Evolutionary conservation across 495 filamentous ascomycete species (phyloP), one percentile per base, ranked within the genome.

Genomic region (Oidiodendron maius): DNA sequence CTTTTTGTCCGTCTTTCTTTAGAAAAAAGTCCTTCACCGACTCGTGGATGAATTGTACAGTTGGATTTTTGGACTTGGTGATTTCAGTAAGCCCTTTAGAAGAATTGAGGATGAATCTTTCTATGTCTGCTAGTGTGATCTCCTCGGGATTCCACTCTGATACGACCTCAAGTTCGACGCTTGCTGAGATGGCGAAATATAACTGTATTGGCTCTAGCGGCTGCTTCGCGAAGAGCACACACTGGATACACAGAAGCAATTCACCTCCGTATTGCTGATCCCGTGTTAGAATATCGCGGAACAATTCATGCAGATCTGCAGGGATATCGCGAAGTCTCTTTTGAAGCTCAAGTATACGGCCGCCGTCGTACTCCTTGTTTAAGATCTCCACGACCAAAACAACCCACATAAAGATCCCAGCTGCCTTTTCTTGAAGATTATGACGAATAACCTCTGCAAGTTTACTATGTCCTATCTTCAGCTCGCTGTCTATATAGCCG

Each of bases 41-140:
- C 43, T 66, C 58, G 55, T 69, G 67, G 20, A 71, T 67, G 40
- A 71, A 66, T 38, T 68, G 66, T 23, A 65, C 61, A 23, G 47
- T 44, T 13, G 8, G 36, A 39, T 9, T 16, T 5, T 38, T 46
- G 5, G 54, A 46, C 13, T 49, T 48, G 10, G 32, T 52, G 13
- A 62, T 36, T 34, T 64, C 64, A 20, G 48, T 58, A 32, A 71
- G 57, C 16, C 64, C 64, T 30, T 60, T 32, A 15, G 62, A 61
- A 9, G 62, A 59, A 37, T 32, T 48, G 15, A 56, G 39, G 3
- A 67, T 46, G 40, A 46, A 50, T 43, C 55, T 59, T 42, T 56
- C 52, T 37, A 66, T 63, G 3, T 25, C 45, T 20, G 35, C 28
- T 35, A 13, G 43, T 12, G 37, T 36, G 21, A 51, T 43, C 11